A percentile compares a stretch with the other conserved stretches of the same genome.
Evolutionary conservation across 2,329 filamentous ascomycete genomes (phyloP).

Genomic region (Penicillium italicum): DNA sequence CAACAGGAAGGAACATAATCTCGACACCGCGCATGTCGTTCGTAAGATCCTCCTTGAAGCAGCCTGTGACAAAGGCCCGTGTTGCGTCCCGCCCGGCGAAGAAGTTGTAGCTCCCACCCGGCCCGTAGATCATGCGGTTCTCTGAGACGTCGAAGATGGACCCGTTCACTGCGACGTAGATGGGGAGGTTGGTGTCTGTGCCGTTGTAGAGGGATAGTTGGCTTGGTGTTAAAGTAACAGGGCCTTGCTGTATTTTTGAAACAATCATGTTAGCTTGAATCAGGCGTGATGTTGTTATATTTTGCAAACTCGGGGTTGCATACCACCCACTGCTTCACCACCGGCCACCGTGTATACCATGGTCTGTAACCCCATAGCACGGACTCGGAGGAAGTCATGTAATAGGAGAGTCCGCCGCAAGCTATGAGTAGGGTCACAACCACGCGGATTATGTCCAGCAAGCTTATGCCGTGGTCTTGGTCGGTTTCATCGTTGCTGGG

Average conservation of each 20-base stretch:
- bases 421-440: conserved; percentile 63
- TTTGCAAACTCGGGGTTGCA: conserved; percentile 23
- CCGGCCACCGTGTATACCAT: conserved; percentile 57
- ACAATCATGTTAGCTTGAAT: not conserved
- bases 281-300: too few species aligned
- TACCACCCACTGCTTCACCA: conserved; percentile 61
- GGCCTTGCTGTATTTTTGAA: conserved; percentile 45
- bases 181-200: conserved; percentile 66
- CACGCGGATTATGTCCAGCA: conserved; percentile 66
- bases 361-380: conserved; percentile 66
- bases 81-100: conserved; percentile 85
- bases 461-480: conserved; percentile 35
- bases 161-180: conserved; percentile 81
- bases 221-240: conserved; percentile 67
- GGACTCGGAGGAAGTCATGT: conserved; percentile 67
- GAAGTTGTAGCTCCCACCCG: conserved; percentile 79
- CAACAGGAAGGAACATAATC: conserved; percentile 70
- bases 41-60: conserved; percentile 80
- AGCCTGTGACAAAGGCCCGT: conserved; percentile 86
- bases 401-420: conserved; percentile 69
- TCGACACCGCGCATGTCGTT: conserved; percentile 84
- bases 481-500: conserved; percentile 20
- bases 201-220: conserved; percentile 77
- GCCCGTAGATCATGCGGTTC: conserved; percentile 62
- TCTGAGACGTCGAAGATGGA: conserved; percentile 63